phyloP scores from a whole-genome alignment of 768 basidiomycete genomes.

The Cyclocybe aegerita region DNA sequence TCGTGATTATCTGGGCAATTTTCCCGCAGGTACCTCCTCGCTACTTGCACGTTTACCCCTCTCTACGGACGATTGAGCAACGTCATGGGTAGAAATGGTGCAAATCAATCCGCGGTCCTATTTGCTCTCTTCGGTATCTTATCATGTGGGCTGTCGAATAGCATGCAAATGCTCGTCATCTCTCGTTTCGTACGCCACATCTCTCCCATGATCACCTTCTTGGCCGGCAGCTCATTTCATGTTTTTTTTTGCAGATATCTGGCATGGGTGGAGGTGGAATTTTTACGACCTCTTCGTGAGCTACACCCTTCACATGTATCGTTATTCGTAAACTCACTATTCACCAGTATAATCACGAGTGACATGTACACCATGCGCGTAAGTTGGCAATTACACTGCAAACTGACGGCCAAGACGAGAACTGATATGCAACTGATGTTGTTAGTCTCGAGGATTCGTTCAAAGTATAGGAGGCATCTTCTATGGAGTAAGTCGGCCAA shows the following conservation, averaged over 20 bases:
- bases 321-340: background rate
- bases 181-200: constrained; percentile 55
- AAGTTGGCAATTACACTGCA: constrained; percentile 23
- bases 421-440: background rate
- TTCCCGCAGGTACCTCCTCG: constrained; percentile 61
- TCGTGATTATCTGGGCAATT: background rate
- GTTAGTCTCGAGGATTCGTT: constrained; percentile 65
- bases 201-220: background rate
- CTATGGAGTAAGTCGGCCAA: constrained; percentile 52
- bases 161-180: constrained; percentile 69
- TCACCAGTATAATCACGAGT: constrained; percentile 64
- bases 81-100: constrained; percentile 69
- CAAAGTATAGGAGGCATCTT: constrained; percentile 77
- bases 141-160: constrained; percentile 64
- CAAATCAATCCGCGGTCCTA: constrained; percentile 63
- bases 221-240: background rate
- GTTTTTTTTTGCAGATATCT: constrained; percentile 44
- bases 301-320: constrained; percentile 9
- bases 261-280: constrained; percentile 83
- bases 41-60: constrained; percentile 81
- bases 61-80: constrained; percentile 81
- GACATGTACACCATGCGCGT: constrained; percentile 82
- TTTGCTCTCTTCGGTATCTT: constrained; percentile 63
- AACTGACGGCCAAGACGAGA: background rate
- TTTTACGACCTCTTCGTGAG: constrained; percentile 68